These are phyloP conservation scores for Thraustochytrium sp. DNA, from an alignment of 352 stramenopile genomes.

Conservation along the genomic window DNA sequence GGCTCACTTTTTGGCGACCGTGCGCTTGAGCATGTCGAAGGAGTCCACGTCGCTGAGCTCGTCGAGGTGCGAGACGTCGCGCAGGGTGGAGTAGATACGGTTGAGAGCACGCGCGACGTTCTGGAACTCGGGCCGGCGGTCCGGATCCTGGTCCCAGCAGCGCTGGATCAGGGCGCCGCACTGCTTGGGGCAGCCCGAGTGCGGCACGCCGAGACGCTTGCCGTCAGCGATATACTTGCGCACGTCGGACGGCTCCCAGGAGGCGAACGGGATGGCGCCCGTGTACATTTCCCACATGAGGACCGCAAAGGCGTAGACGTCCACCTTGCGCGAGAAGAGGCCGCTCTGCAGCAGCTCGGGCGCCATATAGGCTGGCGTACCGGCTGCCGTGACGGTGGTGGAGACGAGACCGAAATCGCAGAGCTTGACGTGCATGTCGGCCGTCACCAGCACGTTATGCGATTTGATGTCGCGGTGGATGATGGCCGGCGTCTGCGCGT, in stretches of 20 bases:
- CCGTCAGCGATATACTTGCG: slow-evolving; percentile 27
- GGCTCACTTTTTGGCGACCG: not conserved
- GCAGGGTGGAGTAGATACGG: slow-evolving; percentile 13
- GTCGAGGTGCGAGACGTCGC: slow-evolving; percentile 8
- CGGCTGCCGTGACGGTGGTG: slow-evolving; percentile 67
- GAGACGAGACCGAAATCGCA: slow-evolving; percentile 77
- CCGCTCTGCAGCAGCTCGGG: slow-evolving; percentile 68
- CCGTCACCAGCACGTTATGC: slow-evolving; percentile 72
- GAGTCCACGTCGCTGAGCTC: not conserved
- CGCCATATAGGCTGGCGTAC: slow-evolving; percentile 75
- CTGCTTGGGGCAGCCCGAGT: slow-evolving; percentile 13
- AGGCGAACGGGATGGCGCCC: not conserved
- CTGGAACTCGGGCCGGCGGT: slow-evolving; percentile 25
- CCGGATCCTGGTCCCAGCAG: slow-evolving; percentile 1
- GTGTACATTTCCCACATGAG: slow-evolving; percentile 75
- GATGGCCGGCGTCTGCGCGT: slow-evolving; percentile 66
- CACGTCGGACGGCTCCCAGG: slow-evolving; percentile 1
- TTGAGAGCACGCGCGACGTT: not conserved
- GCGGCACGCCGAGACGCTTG: slow-evolving; percentile 10
- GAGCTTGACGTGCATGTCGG: slow-evolving; percentile 67
- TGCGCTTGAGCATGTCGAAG: not conserved
- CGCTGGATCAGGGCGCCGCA: slow-evolving; percentile 14
- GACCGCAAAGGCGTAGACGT: slow-evolving; percentile 85
- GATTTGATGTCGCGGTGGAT: slow-evolving; percentile 84
- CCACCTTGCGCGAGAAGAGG: slow-evolving; percentile 70